Evolutionary conservation across 2,329 filamentous ascomycete genomes (phyloP).

Genomic region (Exophiala sp.): DNA sequence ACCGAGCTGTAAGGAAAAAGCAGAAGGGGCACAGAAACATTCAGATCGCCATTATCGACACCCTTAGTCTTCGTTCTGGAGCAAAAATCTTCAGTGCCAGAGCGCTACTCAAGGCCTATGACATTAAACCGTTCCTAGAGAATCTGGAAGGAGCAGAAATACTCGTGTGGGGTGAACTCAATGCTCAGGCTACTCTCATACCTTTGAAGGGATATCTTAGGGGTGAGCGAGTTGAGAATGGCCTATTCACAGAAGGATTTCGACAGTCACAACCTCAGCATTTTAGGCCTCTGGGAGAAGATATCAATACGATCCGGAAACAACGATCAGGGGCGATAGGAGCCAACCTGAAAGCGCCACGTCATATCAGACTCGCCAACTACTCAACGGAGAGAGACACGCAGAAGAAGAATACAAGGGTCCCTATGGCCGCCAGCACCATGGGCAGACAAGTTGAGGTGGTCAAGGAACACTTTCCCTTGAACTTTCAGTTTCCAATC

Average conservation of each 20-base stretch:
- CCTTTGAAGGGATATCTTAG: background rate
- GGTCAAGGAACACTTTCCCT: too few relatives aligned
- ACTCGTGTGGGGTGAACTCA: background rate
- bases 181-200: background rate
- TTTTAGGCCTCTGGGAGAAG: too few relatives aligned
- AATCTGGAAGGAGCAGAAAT: background rate
- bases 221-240: background rate
- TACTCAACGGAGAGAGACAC: too few relatives aligned
- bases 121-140: background rate
- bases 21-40: background rate
- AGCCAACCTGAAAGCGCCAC: too few relatives aligned
- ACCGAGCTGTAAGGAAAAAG: background rate
- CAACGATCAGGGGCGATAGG: too few relatives aligned
- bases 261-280: too few relatives aligned
- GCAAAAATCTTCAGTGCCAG: background rate
- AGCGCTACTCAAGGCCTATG: background rate
- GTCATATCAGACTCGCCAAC: too few relatives aligned
- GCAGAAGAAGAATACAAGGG: too few relatives aligned
- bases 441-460: too few relatives aligned
- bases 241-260: background rate
- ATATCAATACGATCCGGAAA: too few relatives aligned
- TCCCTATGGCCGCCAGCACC: too few relatives aligned
- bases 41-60: background rate
- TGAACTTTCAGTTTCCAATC: too few relatives aligned
- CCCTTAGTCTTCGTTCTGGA: background rate